These are phyloP conservation scores for Pascua sp. DNA, from an alignment of 1,284 basidiomycete genomes.

Conservation along the genomic window DNA sequence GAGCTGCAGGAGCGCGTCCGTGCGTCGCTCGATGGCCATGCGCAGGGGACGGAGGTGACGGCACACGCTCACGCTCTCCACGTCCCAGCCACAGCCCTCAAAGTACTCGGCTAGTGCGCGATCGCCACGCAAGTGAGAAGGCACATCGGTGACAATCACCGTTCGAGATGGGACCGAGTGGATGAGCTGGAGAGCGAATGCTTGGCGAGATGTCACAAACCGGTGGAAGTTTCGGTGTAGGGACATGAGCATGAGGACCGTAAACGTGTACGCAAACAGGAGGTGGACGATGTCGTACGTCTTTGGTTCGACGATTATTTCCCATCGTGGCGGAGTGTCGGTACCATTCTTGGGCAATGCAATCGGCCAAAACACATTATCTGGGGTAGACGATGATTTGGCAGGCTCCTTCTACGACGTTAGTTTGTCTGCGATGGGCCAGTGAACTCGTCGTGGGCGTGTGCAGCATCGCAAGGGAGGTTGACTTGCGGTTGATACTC, in stretches of 20 bases:
- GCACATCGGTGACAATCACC: conserved; percentile 80
- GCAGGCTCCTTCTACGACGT: too few relatives aligned
- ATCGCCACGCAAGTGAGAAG: conserved; percentile 76
- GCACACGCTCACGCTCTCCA: conserved; percentile 71
- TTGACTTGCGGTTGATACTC: too few relatives aligned
- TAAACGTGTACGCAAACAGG: conserved; percentile 89
- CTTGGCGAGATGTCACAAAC: conserved; percentile 86
- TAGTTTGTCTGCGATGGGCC: too few relatives aligned
- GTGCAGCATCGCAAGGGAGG: too few relatives aligned
- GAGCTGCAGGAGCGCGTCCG: conserved; percentile 68
- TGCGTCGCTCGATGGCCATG: conserved; percentile 68
- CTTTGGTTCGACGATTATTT: conserved; percentile 78
- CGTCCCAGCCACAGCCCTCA: conserved; percentile 60
- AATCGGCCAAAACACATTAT: too few relatives aligned
- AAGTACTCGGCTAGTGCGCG: conserved; percentile 87
- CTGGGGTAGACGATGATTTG: too few relatives aligned
- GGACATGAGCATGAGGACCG: conserved; percentile 74
- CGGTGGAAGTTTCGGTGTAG: conserved; percentile 83
- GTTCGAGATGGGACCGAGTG: conserved; percentile 92
- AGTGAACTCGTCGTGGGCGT: too few relatives aligned
- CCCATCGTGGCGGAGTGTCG: conserved; percentile 44
- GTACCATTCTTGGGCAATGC: background rate
- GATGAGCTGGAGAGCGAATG: conserved; percentile 88
- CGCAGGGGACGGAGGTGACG: conserved; percentile 75
- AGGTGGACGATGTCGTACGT: conserved; percentile 83